These are phyloP conservation scores for Metschnikowia vanudenii DNA, from an alignment of 805 yeast genomes.

Conservation along the genomic window DNA sequence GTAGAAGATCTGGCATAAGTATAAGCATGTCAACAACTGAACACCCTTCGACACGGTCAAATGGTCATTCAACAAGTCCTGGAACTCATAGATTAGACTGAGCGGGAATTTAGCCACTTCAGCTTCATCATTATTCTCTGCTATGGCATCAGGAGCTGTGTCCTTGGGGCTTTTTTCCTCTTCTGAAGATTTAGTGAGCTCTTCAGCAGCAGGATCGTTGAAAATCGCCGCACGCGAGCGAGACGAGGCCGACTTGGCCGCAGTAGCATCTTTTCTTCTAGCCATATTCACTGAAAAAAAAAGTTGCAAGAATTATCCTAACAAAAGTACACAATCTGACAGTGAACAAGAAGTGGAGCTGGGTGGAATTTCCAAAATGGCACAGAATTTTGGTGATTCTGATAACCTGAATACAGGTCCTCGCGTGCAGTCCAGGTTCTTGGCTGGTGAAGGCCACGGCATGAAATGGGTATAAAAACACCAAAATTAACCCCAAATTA, in stretches of 20 bases:
- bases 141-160: neutral
- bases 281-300: conserved; percentile 14
- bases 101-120: conserved; percentile 16
- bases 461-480: no score
- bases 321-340: neutral
- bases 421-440: no score
- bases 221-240: conserved; percentile 21
- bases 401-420: no score
- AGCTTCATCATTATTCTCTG: conserved; percentile 8
- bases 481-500: no score
- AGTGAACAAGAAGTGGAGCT: neutral
- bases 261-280: conserved; percentile 15
- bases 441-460: no score
- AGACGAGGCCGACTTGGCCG: conserved; percentile 12
- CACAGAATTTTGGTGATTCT: no score
- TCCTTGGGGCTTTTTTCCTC: neutral
- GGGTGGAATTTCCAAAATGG: neutral
- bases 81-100: conserved; percentile 27
- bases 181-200: neutral
- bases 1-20: conserved; percentile 32
- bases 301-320: conserved; percentile 4
- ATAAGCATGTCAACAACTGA: conserved; percentile 32
- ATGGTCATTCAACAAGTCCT: conserved; percentile 39
- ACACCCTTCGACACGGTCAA: conserved; percentile 30
- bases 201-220: conserved; percentile 6